A percentile compares a stretch with the other conserved stretches of the same genome.
Conservation (phyloP, 1,284 basidiomycete genomes). For the Trichosporon faecale region DNA sequence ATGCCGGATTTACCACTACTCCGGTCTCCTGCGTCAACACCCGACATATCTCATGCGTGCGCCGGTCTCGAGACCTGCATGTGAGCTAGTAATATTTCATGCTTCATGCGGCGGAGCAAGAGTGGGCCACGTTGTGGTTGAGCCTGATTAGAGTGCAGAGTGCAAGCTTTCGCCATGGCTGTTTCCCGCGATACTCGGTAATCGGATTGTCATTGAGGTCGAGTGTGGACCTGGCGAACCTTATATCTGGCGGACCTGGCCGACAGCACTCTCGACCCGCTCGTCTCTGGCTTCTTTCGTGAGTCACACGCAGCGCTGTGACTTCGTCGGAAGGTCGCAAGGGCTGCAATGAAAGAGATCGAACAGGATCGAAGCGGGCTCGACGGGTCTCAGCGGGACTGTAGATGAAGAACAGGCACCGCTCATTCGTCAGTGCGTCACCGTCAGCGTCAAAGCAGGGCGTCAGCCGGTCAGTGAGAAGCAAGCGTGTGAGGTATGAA, state of each 20-base stretch:
- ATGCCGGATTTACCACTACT: background rate
- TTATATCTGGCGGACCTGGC: background rate
- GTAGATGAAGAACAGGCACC: background rate
- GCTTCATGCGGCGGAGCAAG: background rate
- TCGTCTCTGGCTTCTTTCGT: background rate
- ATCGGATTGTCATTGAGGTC: background rate
- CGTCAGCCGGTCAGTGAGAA: background rate
- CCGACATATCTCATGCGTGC: background rate
- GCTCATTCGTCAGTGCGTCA: background rate
- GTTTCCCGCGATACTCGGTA: background rate
- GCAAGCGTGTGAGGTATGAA: background rate
- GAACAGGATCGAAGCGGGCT: background rate
- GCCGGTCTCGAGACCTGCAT: no score
- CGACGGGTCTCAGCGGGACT: background rate
- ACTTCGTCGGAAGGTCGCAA: background rate
- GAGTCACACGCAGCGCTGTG: background rate
- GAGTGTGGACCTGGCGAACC: background rate
- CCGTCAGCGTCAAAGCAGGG: no score
- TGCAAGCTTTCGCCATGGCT: background rate
- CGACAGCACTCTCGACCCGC: background rate
- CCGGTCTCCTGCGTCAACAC: background rate
- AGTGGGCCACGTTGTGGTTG: background rate
- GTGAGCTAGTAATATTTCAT: background rate
- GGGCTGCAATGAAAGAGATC: background rate
- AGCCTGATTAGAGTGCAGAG: background rate